Conservation (phyloP, 2,329 filamentous ascomycete genomes). For the Dichotomopilus funicola region DNA sequence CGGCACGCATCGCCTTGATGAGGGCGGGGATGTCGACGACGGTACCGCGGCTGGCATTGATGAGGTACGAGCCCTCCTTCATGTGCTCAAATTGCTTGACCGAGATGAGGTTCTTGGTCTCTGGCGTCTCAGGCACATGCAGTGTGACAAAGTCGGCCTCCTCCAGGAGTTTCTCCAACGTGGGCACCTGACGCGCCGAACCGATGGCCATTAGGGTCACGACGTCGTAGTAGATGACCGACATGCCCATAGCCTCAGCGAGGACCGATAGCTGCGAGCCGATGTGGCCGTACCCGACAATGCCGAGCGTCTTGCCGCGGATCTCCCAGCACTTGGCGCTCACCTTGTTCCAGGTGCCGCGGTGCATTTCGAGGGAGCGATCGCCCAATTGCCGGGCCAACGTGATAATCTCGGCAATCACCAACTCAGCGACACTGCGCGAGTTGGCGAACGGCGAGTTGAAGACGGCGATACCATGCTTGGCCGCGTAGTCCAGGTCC, state of each 20-base stretch:
- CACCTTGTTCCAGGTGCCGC: slow-evolving; percentile 96
- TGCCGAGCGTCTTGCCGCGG: slow-evolving; percentile 91
- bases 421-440: slow-evolving; percentile 89
- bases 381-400: slow-evolving; percentile 90
- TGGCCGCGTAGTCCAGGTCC: slow-evolving; percentile 74
- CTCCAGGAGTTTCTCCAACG: slow-evolving; percentile 67
- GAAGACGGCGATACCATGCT: slow-evolving; percentile 90
- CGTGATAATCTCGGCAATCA: slow-evolving; percentile 87
- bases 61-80: slow-evolving; percentile 88
- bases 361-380: slow-evolving; percentile 89
- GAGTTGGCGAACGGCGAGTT: slow-evolving; percentile 99
- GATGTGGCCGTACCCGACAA: slow-evolving; percentile 96
- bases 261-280: slow-evolving; percentile 92
- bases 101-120: slow-evolving; percentile 93
- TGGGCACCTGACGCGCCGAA: slow-evolving; percentile 75
- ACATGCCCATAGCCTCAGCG: slow-evolving; percentile 97
- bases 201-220: slow-evolving; percentile 92
- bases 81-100: slow-evolving; percentile 72
- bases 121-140: slow-evolving; percentile 87
- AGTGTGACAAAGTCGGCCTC: slow-evolving; percentile 88
- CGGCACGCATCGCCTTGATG: slow-evolving; percentile 76
- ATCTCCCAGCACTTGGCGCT: slow-evolving; percentile 97
- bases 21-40: slow-evolving; percentile 92
- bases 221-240: slow-evolving; percentile 94
- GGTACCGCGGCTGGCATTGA: slow-evolving; percentile 90